A percentile compares a stretch with the other conserved stretches of the same genome.
Conservation (phyloP, 2,329 filamentous ascomycete species). For the Rutstroemia sp. region DNA sequence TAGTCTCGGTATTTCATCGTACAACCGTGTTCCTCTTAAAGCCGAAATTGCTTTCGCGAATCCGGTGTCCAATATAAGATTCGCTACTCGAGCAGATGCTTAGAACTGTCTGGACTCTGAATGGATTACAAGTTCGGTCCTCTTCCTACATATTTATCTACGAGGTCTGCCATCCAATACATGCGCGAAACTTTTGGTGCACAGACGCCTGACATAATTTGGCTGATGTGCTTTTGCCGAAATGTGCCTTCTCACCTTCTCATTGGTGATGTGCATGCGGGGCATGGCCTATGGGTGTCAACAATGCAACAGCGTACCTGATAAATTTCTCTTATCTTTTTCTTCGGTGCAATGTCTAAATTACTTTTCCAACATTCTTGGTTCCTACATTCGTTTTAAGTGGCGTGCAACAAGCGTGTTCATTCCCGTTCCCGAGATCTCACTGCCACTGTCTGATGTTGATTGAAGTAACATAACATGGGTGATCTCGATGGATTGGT, state of each 20-base stretch:
- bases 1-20: too few species aligned
- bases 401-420: too few species aligned
- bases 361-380: neutral
- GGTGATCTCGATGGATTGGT: slow-evolving; percentile 38
- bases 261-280: neutral
- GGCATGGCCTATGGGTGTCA: neutral
- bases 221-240: neutral
- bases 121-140: too few species aligned
- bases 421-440: neutral
- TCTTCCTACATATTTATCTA: too few species aligned
- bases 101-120: too few species aligned
- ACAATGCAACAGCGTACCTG: neutral
- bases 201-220: neutral
- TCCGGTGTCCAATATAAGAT: too few species aligned
- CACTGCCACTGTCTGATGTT: neutral
- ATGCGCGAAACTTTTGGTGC: neutral
- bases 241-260: neutral
- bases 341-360: neutral
- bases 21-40: too few species aligned
- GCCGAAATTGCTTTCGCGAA: too few species aligned
- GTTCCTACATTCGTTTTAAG: neutral
- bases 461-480: slow-evolving; percentile 17
- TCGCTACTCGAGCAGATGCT: too few species aligned
- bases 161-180: neutral
- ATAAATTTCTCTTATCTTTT: neutral